Percentiles rank a stretch among this genome's conserved stretches.
These are phyloP conservation scores for Fusarium irregulare DNA, from an alignment of 2,329 filamentous ascomycete genomes.

Conservation along the genomic window DNA sequence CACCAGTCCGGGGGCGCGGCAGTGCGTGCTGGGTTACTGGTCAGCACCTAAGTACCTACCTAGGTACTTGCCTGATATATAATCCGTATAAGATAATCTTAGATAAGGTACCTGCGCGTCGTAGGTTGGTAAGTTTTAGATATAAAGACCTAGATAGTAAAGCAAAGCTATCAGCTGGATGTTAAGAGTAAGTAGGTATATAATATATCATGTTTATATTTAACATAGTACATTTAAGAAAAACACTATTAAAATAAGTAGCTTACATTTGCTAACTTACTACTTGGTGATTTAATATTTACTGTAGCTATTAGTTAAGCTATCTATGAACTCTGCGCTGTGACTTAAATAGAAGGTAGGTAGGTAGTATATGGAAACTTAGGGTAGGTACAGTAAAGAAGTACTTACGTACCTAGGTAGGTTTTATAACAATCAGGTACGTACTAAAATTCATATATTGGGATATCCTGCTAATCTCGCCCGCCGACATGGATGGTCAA, in stretches of 20 bases:
- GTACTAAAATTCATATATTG: neutral
- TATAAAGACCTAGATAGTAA: neutral
- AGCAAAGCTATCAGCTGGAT: neutral
- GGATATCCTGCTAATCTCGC: neutral
- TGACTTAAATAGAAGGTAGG: no score
- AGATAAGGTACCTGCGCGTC: neutral
- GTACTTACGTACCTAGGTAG: no score
- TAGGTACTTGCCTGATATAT: neutral
- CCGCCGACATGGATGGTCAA: conserved; percentile 68
- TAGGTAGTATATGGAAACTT: neutral
- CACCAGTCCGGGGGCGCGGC: neutral
- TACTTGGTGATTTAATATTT: no score
- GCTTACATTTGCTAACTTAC: no score
- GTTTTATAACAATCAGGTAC: no score
- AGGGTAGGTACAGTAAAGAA: neutral
- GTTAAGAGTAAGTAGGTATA: neutral
- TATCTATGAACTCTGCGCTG: no score
- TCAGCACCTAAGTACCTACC: neutral
- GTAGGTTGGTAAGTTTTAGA: neutral
- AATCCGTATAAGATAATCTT: neutral
- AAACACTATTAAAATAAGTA: no score
- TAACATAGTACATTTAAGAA: no score
- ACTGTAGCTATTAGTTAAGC: no score
- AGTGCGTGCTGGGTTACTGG: neutral
- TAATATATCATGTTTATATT: no score